Base-by-base conservation (phyloP, 495 filamentous ascomycete genomes). In the Daldinia concentrica region DNA sequence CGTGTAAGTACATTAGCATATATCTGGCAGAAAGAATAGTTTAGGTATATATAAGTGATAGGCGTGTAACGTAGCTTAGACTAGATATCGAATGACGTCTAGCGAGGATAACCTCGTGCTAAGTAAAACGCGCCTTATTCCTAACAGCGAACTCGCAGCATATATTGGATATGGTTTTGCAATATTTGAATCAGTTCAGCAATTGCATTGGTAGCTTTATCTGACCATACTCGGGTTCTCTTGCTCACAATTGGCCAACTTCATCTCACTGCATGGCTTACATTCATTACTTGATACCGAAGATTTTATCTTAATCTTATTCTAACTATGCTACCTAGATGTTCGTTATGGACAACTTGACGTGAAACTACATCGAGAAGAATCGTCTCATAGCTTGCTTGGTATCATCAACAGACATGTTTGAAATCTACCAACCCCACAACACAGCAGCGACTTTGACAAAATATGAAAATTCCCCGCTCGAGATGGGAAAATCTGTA, bases 401-500 rank as follows among this genome's bases (percentile, higher is more conserved):
- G 62, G 66, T 73, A 69, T 66, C 62, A 73, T 73, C 57, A 61
- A 68, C 64, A 73, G 65, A 68, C 65, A 69, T 22, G 63, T 69
- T 73, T 63, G 51, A 73, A 59, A 62, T 59, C 71, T 62, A 68
- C 24, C 65, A 73, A 66, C 69, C 62, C 57, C 17, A 41, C 55
- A 58, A 9, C n/a, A 65, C 26, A 36, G 34, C 34, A 14, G 39
- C 37, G 45, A n/a, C 51, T 26, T 51, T 63, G 19, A 48, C 43
- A 12, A 48, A 22, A 52, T 56, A 66, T 61, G 34, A 39, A 39
- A 55, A 57, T 4, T 36, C 34, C 41, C 30, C 39, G 43, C 41
- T 50, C 34, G 26, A 62, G 48, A 58, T 59, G 45, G 39, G 62
- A 50, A 65, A 58, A 54, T 17, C 30, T 60, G 41, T 56, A 27